Percentiles rank a stretch among this genome's conserved stretches.
Evolutionary conservation across 768 basidiomycete species (phyloP).

Genomic region (Brasilioporus rufonigricans): DNA sequence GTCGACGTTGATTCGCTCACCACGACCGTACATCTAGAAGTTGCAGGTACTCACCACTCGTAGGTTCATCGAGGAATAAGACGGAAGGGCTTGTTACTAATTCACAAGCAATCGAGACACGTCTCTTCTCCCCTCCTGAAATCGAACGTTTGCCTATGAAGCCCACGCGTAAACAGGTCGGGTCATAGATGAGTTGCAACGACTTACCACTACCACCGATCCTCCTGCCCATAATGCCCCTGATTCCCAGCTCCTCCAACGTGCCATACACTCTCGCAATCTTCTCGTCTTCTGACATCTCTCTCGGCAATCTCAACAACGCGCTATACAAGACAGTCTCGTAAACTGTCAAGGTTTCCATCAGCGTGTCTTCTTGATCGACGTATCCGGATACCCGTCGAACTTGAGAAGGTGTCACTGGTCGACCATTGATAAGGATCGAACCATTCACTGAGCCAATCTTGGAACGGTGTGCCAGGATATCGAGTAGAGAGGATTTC

Average conservation of each 20-base stretch:
- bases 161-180: conserved; percentile 1
- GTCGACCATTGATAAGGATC: conserved; percentile 83
- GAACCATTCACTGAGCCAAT: conserved; percentile 70
- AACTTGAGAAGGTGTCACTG: conserved; percentile 71
- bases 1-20: conserved; percentile 1
- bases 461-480: conserved; percentile 89
- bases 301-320: conserved; percentile 81
- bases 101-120: conserved; percentile 97
- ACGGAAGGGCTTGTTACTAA: conserved; percentile 96
- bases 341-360: conserved; percentile 96
- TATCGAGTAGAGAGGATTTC: conserved; percentile 95
- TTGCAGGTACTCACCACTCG: conserved; percentile 62
- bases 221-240: conserved; percentile 83
- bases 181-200: background rate
- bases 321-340: conserved; percentile 97
- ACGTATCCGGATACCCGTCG: conserved; percentile 90
- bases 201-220: conserved; percentile 85
- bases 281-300: conserved; percentile 97
- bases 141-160: conserved; percentile 79
- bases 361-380: conserved; percentile 97
- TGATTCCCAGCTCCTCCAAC: conserved; percentile 91
- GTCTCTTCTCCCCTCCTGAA: conserved; percentile 95
- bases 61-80: conserved; percentile 95
- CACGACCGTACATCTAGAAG: background rate
- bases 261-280: conserved; percentile 92